Base-by-base conservation (phyloP, 1,139 yeast genomes). In the Blastobotrys indianensis region DNA sequence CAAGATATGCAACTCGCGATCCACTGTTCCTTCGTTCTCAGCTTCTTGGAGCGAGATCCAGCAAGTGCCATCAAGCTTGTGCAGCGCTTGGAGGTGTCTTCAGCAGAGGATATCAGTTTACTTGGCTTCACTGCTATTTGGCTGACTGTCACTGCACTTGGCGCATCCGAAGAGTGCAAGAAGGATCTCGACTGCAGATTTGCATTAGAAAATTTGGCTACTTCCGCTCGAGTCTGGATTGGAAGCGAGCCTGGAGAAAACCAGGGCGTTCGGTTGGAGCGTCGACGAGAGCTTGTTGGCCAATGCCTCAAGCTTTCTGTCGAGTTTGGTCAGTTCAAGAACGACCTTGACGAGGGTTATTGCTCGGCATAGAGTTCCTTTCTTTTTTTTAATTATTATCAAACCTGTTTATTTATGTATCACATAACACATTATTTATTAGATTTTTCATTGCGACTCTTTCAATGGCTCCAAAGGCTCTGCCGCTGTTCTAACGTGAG, bases 221-320 rank as follows among this genome's bases (percentile, higher is more conserved):
- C 61, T 2, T 51, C 51, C 12, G 63, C 63, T 13, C 60, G 70
- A 23, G 52, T 65, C 25, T 66, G 70, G 69, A 56, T 65, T 32
- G 70, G 70, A 25, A 60, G 67, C 31, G 64, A 62, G 32, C 55
- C 54, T 29, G 67, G 66, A n/a, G 66, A 63, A 25, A 47, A 49
- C 7, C 58, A 54, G 32, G 66, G 66, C 5, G 41, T 66, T 13
- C 42, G 55, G n/a, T 50, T 64, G 32, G 54, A 53, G 11, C 48
- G 57, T 23, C 56, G 69, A 31, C 48, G 69, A 25, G 54, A 57
- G 37, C 50, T 66, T 23, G 68, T 62, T 12, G 63, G 63, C 35
- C 59, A 62, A 41, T 63, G 64, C 32, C 63, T 66, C 29, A 46
- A 55, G 39, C 52, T 62, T 52, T 58, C 58, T 43, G 50, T 54